Evolutionary conservation across 2,329 filamentous ascomycete genomes (phyloP).

Genomic region (Phyllosticta ampelicida): DNA sequence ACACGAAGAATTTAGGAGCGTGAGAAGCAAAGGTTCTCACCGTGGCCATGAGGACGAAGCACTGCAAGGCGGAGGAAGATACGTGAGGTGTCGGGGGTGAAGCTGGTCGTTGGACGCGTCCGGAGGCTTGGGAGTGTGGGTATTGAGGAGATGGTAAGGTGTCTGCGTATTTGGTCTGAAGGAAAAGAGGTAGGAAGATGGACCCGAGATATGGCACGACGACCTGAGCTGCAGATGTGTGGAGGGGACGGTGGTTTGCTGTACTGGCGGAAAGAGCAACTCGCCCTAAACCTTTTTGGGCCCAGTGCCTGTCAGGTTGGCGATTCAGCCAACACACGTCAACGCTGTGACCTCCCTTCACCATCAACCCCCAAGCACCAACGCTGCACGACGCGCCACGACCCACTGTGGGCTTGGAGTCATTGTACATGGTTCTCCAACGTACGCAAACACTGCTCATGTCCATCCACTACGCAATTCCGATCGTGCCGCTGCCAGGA

Average conservation of each 20-base stretch:
- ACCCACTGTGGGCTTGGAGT: too few relatives aligned
- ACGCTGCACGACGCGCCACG: too few relatives aligned
- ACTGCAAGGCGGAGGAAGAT: constrained; percentile 7
- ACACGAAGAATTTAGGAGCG: background rate
- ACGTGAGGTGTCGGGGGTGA: constrained; percentile 11
- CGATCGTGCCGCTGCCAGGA: too few relatives aligned
- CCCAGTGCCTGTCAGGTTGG: background rate
- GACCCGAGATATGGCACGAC: constrained; percentile 1
- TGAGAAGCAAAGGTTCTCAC: constrained; percentile 10
- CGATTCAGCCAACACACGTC: background rate
- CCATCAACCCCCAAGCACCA: background rate
- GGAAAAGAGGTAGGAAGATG: constrained; percentile 5
- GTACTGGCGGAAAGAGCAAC: background rate
- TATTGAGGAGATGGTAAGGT: background rate
- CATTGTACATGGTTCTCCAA: too few relatives aligned
- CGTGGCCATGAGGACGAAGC: constrained; percentile 13
- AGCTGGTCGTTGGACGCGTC: constrained; percentile 8
- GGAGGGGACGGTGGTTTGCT: constrained; percentile 7
- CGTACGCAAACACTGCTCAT: too few relatives aligned
- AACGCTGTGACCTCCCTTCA: background rate
- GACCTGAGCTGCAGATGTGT: constrained; percentile 5
- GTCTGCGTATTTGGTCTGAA: background rate
- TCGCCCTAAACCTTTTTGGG: background rate
- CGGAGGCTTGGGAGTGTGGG: constrained; percentile 1
- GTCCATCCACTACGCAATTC: too few relatives aligned